Base-by-base conservation (phyloP, 495 filamentous ascomycete genomes). In the Penicillium simplicissimum region DNA sequence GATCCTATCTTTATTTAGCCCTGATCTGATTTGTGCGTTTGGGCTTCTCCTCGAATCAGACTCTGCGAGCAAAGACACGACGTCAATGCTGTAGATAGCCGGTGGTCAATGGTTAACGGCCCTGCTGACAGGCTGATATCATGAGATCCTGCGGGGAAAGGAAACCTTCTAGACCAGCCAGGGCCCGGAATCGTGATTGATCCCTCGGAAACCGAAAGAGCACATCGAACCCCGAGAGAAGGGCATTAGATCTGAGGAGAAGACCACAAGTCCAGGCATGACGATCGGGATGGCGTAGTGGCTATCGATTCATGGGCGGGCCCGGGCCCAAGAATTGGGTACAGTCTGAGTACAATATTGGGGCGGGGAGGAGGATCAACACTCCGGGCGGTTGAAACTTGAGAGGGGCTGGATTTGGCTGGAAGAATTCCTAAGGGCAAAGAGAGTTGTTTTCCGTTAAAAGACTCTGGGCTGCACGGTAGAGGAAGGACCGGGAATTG, bases 401-500 rank as follows among this genome's bases (percentile, higher is more conserved):
- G 28, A 31, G 40, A 19, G 40, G 40, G 40, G 40, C 40, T 19
- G 40, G 40, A 42, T 17, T 42, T 15, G 56, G 51, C 25, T 38
- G 28, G 31, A 53, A 35, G 31, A 43, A 35, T 55, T 37, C n/a
- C n/a, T 51, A 15, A 43, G 36, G 55, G 48, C 34, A 38, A 48
- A 40, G 33, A 31, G 51, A 17, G 17, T 3, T 3, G 17, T 45
- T 45, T 45, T 23, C 42, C 42, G 42, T 21, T 19, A 6, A 19
- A 19, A 42, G 40, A 34, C 51, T 47, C 19, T 19, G 8, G 53
- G 33, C n/a, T 23, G 48, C 23, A 23, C 51, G 53, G 59, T 25
- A 65, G 56, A 42, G 28, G 49, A 59, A 52, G 62, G 64, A 67
- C 65, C 36, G 58, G 51, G 61, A 59, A 61, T 54, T 58, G 14